Evolutionary conservation across 257 asterid genomes (phyloP), one percentile per base, ranked within the genome.

Genomic region (Verbena officinalis): DNA sequence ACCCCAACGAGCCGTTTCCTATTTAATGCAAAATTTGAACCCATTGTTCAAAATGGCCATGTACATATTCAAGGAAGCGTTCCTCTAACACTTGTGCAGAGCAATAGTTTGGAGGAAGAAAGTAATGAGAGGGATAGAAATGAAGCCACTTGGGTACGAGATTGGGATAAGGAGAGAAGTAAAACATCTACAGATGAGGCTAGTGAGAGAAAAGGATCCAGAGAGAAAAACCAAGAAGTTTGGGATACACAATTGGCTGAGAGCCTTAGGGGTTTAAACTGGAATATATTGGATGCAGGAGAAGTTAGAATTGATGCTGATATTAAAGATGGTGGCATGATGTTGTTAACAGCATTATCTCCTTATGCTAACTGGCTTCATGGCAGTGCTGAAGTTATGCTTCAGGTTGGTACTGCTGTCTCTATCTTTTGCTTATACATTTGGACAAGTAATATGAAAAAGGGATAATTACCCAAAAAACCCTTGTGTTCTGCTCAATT

Each of bases 301-400:
- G 99, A 94, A 80, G 97, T 94, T 67, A 84, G 99, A 75, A 81
- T 94, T 31, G 99, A 94, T 79, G 96, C 97, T 73, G 97, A 94
- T 80, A 79, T 94, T 55, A 94, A 88, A 81, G 99, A 94, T 55
- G 95, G 96, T 55, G 99, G 99, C 71, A 94, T 94, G 99, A 87
- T 88, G 93, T 76, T 94, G 83, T 79, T 94, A 73, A 88, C 99
- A 23, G 97, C 99, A 36, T 77, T 90, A 71, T 90, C 99, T 76
- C 99, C 99, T 66, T 79, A 94, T 77, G 99, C 96, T 24, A 90
- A 90, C 72, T 94, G 99, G 99, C 94, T 94, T 64, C 92, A 94
- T 17, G 99, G 99, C 60, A 90, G 72, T 84, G 99, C 99, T 64
- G 99, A 94, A 72, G 87, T 94, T 69, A 75, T 84, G 95, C 96